Conservation (phyloP, 108 stramenopile genomes). For the Conticribra weissflogii region DNA sequence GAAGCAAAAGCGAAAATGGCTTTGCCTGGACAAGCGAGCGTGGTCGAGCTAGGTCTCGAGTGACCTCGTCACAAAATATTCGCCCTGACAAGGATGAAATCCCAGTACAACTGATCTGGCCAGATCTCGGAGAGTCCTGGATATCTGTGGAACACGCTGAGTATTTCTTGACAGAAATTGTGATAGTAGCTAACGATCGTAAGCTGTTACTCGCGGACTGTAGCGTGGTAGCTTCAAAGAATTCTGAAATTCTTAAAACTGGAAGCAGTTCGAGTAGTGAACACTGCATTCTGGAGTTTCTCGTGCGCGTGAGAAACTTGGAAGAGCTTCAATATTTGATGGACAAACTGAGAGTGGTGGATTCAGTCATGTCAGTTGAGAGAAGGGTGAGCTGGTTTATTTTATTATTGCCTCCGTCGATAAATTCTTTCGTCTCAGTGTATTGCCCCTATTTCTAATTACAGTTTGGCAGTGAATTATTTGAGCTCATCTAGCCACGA, state of each 20-base stretch:
- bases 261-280: constrained; percentile 77
- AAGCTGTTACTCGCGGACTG: constrained; percentile 87
- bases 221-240: constrained; percentile 78
- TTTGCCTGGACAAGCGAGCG: background rate
- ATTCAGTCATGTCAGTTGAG: constrained; percentile 85
- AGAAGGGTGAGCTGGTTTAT: constrained; percentile 32
- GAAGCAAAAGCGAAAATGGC: background rate
- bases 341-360: constrained; percentile 73
- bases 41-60: constrained; percentile 4
- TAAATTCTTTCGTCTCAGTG: too few relatives aligned
- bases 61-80: background rate
- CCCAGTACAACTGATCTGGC: constrained; percentile 37
- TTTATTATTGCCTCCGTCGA: background rate
- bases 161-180: constrained; percentile 68
- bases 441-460: too few relatives aligned
- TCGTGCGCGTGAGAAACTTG: constrained; percentile 67
- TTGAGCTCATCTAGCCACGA: constrained; percentile 9
- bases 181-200: constrained; percentile 73
- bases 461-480: constrained; percentile 19
- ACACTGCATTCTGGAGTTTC: constrained; percentile 78
- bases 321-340: constrained; percentile 78
- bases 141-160: constrained; percentile 42
- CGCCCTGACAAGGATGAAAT: constrained; percentile 16
- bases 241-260: constrained; percentile 78
- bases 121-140: constrained; percentile 56